Base-by-base conservation (phyloP, 768 basidiomycete species). In the Leccinum rimulosum region DNA sequence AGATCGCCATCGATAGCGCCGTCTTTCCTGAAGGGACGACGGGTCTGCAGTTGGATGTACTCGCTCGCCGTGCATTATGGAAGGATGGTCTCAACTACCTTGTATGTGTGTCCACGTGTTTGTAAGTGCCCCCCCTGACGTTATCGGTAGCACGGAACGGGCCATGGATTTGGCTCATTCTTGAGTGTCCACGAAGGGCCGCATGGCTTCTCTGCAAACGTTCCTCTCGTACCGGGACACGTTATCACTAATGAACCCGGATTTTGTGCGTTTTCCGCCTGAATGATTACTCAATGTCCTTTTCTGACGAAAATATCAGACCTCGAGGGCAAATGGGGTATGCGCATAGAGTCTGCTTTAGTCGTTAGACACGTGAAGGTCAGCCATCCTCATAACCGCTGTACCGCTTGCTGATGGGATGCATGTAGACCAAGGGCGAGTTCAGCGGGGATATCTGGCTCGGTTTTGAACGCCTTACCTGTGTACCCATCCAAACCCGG, bases 241-340 rank as follows among this genome's bases (percentile, higher is more conserved):
- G 86, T 95, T 65, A 85, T 95, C 58, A 94, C 94, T 50, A 95
- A 97, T 67, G 95, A 98, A 74, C 96, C 95, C 50, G 95, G 94
- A 0, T 95, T 86, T 74, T 96, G 89, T 92, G 69, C 72, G 89
- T 82, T 35, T 57, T 12, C 25, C 49, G 28, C 19, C 56, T 33
- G 25, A 47, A 40, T 56, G 25, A 67, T 60, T 61, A 61, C 54
- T 54, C 19, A 31, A 58, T 60, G n/a, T n/a, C 33, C 51, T 52
- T 65, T 47, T 59, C 66, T 64, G 38, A 65, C 48, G 54, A 60
- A 56, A 43, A 40, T 38, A 67, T 60, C 67, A 87, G 90, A 95
- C 71, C 80, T 84, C 31, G 86, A 87, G 54, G 86, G 87, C 14
- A 80, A 83, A 62, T 98, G 86, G 82, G 97, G 97, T 5, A 87